Evolutionary conservation across 2,329 filamentous ascomycete species (phyloP).

Genomic region (Fusarium mundagurra): DNA sequence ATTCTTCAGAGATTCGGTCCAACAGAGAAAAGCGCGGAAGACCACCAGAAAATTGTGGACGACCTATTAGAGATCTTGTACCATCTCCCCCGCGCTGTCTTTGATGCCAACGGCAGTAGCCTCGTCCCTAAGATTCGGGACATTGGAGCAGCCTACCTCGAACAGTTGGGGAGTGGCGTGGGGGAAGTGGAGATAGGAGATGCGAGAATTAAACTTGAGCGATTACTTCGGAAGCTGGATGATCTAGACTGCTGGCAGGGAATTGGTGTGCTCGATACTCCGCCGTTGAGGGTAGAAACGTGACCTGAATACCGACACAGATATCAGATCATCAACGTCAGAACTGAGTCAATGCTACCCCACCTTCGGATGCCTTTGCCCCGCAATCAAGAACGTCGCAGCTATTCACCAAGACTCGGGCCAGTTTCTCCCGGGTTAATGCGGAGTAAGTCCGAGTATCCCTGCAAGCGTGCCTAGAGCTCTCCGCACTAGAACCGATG

Average conservation of each 20-base stretch:
- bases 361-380: neutral
- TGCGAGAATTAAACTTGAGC: constrained; percentile 41
- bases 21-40: constrained; percentile 11
- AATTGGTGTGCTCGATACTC: constrained; percentile 17
- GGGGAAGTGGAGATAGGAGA: constrained; percentile 4
- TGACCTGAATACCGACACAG: neutral
- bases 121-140: constrained; percentile 51
- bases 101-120: constrained; percentile 48
- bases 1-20: constrained; percentile 47
- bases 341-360: too few species aligned
- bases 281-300: neutral
- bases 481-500: neutral
- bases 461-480: neutral
- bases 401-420: neutral
- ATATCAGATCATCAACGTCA: neutral
- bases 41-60: constrained; percentile 48
- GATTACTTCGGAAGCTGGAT: constrained; percentile 44
- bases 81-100: constrained; percentile 46
- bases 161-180: constrained; percentile 32
- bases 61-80: constrained; percentile 50
- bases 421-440: neutral
- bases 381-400: neutral
- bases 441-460: constrained; percentile 30
- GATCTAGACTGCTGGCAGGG: constrained; percentile 48
- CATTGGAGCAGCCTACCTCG: constrained; percentile 49